Base-by-base conservation (phyloP, 129 eudicot genomes). In the Sambucus nigra region DNA sequence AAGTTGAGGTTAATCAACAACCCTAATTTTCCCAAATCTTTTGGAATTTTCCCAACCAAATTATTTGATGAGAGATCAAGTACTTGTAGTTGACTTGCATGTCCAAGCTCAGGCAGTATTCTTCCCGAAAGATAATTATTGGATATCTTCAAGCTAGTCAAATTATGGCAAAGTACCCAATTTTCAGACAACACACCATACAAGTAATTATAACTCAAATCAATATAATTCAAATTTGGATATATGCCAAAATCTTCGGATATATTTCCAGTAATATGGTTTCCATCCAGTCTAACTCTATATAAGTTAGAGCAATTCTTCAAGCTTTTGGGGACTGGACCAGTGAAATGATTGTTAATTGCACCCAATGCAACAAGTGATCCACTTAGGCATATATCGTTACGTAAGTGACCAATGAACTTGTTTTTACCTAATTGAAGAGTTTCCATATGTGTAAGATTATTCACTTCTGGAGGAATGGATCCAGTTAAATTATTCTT, bases 191-290 rank as follows among this genome's bases (percentile, higher is more conserved):
- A 39, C 61, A 61, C 77, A 0, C 82, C 82, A n/a, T 56, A 45
- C 5, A 76, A 40, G 0, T 15, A 16, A 35, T 76, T 76, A 50
- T 66, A 3, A 44, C 73, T 77, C 46, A 69, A 7, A 49, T 72
- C 56, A 0, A 77, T 42, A 22, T 31, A 72, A 13, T 10, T 8
- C 73, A 77, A 46, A 25, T 61, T 15, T 0, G 76, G 79, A 35
- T 77, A 73, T 8, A 55, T 29, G 4, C 76, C 76, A 42, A 77
- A 72, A 55, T 53, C 66, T 55, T 72, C 59, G 0, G 63, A 57
- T 32, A 68, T 35, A 32, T 72, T 60, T 17, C 76, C 69, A 0
- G 47, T 5, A 7, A 77, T 21, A 44, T 60, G 76, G 72, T 77
- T 77, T 8, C 29, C 13, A 5, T 71, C 46, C 15, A 76, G 65